phyloP scores from a whole-genome alignment of 106 monocot species.

The Phalaenopsis equestris region DNA sequence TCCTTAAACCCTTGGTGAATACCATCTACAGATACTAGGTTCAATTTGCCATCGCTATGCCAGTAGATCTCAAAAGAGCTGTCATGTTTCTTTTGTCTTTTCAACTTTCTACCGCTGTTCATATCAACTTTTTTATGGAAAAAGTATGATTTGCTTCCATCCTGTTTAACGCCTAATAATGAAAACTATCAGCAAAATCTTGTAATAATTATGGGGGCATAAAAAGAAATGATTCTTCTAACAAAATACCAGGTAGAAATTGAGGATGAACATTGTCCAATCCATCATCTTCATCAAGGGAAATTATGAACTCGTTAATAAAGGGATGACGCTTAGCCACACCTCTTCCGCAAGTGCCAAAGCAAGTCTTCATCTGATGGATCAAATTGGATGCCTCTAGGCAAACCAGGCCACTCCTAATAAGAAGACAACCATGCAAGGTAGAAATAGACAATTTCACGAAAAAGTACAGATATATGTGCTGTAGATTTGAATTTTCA shows the following conservation, averaged over 20 bases:
- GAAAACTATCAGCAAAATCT: background rate
- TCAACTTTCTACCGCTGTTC: slow-evolving; percentile 22
- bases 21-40: slow-evolving; percentile 52
- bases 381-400: slow-evolving; percentile 90
- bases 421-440: background rate
- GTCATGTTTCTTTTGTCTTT: slow-evolving; percentile 4
- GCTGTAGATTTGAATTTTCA: background rate
- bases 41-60: slow-evolving; percentile 51
- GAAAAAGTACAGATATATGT: background rate
- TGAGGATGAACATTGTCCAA: slow-evolving; percentile 50
- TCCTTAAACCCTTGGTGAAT: slow-evolving; percentile 50
- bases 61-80: slow-evolving; percentile 32
- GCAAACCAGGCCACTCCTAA: slow-evolving; percentile 73
- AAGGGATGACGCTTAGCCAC: slow-evolving; percentile 63
- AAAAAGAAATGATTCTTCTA: background rate
- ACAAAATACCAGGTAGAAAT: slow-evolving; percentile 50
- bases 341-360: slow-evolving; percentile 69
- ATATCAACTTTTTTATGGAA: slow-evolving; percentile 62
- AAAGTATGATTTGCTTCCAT: slow-evolving; percentile 82
- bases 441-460: background rate
- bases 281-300: slow-evolving; percentile 42
- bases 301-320: slow-evolving; percentile 61
- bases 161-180: slow-evolving; percentile 63
- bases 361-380: slow-evolving; percentile 81
- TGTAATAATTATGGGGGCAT: background rate